Conservation (phyloP, 2,329 filamentous ascomycete genomes). For the Phyllosticta citribraziliensis region DNA sequence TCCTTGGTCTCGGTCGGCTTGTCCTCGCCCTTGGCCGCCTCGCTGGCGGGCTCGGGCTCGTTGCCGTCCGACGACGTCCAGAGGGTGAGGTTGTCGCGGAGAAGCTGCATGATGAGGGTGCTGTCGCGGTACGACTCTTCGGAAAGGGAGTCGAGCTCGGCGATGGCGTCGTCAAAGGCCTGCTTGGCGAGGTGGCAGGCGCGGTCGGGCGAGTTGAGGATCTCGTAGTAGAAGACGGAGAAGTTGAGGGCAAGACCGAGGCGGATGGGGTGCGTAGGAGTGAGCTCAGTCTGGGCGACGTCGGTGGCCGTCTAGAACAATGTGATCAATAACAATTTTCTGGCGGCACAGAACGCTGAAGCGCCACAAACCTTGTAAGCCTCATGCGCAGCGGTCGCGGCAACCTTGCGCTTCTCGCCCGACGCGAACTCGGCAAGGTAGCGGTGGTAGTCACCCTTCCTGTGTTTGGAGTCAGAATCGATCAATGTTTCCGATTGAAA, state of each 20-base stretch:
- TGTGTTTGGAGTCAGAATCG: conserved; percentile 27
- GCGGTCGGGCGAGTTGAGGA: conserved; percentile 93
- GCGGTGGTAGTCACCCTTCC: conserved; percentile 96
- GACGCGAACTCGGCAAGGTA: conserved; percentile 90
- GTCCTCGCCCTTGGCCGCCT: conserved; percentile 37
- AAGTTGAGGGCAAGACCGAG: conserved; percentile 97
- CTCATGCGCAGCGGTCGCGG: conserved; percentile 79
- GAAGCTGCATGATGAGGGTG: conserved; percentile 96
- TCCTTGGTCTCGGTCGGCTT: conserved; percentile 29
- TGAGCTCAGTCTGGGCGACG: conserved; percentile 94
- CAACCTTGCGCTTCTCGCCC: conserved; percentile 83
- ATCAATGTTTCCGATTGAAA: background rate
- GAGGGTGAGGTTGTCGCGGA: conserved; percentile 97
- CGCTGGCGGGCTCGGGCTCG: conserved; percentile 45
- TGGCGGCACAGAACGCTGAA: background rate
- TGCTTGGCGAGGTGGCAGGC: conserved; percentile 99
- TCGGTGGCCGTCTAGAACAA: conserved; percentile 61
- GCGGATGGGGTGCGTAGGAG: conserved; percentile 94
- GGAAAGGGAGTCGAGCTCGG: conserved; percentile 93
- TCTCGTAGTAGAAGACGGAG: conserved; percentile 99
- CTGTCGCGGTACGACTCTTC: conserved; percentile 99
- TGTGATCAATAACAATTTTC: background rate
- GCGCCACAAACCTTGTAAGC: conserved; percentile 68
- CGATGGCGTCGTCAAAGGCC: conserved; percentile 96
- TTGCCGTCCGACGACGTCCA: conserved; percentile 99